Conservation (phyloP, 2,329 filamentous ascomycete species). For the Calonectria montana region DNA sequence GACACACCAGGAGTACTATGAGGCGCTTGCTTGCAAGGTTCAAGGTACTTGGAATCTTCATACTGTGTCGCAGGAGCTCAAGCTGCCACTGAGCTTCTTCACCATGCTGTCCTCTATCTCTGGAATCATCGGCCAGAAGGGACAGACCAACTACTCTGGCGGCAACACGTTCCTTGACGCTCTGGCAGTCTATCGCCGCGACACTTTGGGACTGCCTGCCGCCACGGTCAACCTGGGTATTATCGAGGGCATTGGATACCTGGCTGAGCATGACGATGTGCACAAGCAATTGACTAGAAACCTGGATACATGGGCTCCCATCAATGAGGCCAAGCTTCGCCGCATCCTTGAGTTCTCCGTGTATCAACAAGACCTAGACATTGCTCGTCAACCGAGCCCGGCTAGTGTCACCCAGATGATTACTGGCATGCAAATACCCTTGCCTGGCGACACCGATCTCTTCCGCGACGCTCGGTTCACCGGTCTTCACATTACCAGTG, state of each 20-base stretch:
- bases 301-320: conserved; percentile 29
- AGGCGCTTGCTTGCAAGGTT: conserved; percentile 21
- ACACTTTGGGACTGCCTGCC: conserved; percentile 39
- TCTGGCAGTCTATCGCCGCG: conserved; percentile 38
- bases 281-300: conserved; percentile 13
- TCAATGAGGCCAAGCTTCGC: conserved; percentile 45
- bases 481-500: conserved; percentile 14
- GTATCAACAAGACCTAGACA: conserved; percentile 36
- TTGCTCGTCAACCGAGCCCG: conserved; percentile 19
- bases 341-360: conserved; percentile 43
- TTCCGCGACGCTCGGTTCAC: conserved; percentile 41
- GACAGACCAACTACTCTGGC: conserved; percentile 50
- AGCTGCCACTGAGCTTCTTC: conserved; percentile 49
- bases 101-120: conserved; percentile 47
- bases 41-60: conserved; percentile 54
- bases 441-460: conserved; percentile 38
- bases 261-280: conserved; percentile 24
- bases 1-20: conserved; percentile 23
- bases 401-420: conserved; percentile 40
- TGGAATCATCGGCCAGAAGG: conserved; percentile 43
- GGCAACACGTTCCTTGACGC: conserved; percentile 49
- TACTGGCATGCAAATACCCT: conserved; percentile 38
- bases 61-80: conserved; percentile 24
- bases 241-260: conserved; percentile 36
- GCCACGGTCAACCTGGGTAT: conserved; percentile 43